These are phyloP conservation scores for Botrytis porri DNA, from an alignment of 2,329 filamentous ascomycete species.

Conservation along the genomic window DNA sequence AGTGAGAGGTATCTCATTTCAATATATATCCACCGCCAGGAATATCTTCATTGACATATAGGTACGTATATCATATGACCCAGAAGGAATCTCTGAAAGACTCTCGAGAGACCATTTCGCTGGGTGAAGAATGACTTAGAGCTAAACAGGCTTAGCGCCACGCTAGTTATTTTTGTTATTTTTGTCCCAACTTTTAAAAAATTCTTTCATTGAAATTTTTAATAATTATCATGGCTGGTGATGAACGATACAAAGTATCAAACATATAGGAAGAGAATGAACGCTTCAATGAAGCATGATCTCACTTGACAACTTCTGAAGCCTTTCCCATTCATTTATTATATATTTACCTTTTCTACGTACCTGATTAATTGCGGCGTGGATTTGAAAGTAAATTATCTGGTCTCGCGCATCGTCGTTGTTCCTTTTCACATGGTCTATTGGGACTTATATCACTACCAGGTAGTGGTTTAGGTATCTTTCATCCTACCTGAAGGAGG, in stretches of 20 bases:
- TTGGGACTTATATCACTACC: not conserved
- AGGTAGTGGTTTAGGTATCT: no score
- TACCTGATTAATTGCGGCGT: not conserved
- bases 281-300: conserved; percentile 54
- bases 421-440: not conserved
- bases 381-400: not conserved
- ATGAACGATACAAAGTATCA: conserved; percentile 56
- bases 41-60: not conserved
- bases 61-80: not conserved
- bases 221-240: conserved; percentile 49
- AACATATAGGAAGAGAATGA: conserved; percentile 69
- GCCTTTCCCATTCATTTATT: conserved; percentile 38
- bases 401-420: not conserved
- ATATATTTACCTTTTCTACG: not conserved
- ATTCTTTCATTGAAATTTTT: conserved; percentile 25
- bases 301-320: conserved; percentile 60
- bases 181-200: not conserved
- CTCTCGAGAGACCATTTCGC: not conserved
- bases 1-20: not conserved
- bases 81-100: not conserved
- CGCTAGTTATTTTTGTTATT: conserved; percentile 1
- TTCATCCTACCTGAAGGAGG: not conserved
- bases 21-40: not conserved
- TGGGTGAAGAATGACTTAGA: not conserved
- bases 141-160: not conserved